These are phyloP conservation scores for Ascosphaera aggregata DNA, from an alignment of 2,329 filamentous ascomycete genomes.

Conservation along the genomic window DNA sequence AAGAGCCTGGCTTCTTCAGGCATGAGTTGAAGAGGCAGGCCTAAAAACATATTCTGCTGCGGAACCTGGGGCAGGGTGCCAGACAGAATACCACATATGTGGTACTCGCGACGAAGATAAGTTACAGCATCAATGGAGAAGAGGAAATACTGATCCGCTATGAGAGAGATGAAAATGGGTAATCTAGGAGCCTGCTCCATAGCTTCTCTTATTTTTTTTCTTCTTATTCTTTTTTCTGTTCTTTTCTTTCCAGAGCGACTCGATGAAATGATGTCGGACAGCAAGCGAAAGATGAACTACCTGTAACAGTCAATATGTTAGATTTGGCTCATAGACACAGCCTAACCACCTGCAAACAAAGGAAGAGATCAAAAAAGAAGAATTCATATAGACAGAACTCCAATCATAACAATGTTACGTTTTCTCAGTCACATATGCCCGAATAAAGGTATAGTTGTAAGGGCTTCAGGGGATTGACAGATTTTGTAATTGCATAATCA, in stretches of 20 bases:
- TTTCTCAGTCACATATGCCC: slow-evolving; percentile 15
- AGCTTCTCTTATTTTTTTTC: slow-evolving; percentile 7
- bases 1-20: slow-evolving; percentile 72
- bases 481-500: slow-evolving; percentile 46
- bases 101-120: slow-evolving; percentile 53
- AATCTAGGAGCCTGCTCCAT: slow-evolving; percentile 20
- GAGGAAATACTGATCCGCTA: slow-evolving; percentile 63
- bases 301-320: neutral
- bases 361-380: slow-evolving; percentile 6
- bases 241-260: neutral
- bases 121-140: slow-evolving; percentile 69
- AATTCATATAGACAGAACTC: neutral
- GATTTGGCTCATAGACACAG: neutral
- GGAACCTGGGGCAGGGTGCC: slow-evolving; percentile 80
- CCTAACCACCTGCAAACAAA: neutral
- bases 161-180: slow-evolving; percentile 55
- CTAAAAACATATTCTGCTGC: slow-evolving; percentile 84
- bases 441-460: slow-evolving; percentile 2
- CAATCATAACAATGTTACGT: slow-evolving; percentile 10
- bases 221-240: slow-evolving; percentile 4
- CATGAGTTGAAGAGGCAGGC: slow-evolving; percentile 70
- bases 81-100: slow-evolving; percentile 66
- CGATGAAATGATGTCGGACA: neutral
- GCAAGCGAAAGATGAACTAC: neutral
- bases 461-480: slow-evolving; percentile 65